phyloP scores from a whole-genome alignment of 176 grass and related monocot genomes.

The Carex myosuroides region DNA sequence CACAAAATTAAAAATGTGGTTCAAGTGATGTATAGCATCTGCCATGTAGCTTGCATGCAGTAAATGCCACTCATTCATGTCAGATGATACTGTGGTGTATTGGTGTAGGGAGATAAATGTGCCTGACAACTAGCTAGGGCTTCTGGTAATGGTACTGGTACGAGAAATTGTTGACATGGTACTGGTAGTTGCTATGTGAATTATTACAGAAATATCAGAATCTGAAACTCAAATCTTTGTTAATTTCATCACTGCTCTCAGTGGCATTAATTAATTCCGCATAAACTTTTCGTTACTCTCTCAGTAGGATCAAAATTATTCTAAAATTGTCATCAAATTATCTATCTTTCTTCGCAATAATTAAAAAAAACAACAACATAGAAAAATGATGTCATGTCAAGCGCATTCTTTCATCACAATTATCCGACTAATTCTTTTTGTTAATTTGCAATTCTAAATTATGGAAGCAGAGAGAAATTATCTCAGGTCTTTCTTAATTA shows the following conservation, averaged over 20 bases:
- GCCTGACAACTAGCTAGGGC: not conserved
- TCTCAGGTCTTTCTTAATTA: too few relatives aligned
- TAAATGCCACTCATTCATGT: conserved; percentile 13
- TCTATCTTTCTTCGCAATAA: too few relatives aligned
- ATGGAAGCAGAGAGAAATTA: too few relatives aligned
- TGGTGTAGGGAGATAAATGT: not conserved
- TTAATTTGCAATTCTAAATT: not conserved
- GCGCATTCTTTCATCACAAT: not conserved
- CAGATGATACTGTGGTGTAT: not conserved
- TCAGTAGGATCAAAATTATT: not conserved
- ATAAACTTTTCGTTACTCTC: not conserved
- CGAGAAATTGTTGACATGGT: not conserved
- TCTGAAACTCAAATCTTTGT: too few relatives aligned
- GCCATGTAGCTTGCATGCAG: not conserved
- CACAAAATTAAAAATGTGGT: not conserved
- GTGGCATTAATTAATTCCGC: not conserved
- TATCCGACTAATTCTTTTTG: not conserved
- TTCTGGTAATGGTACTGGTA: not conserved
- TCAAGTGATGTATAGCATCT: not conserved
- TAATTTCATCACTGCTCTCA: not conserved
- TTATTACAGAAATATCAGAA: not conserved
- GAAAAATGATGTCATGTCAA: not conserved
- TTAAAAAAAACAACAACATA: too few relatives aligned
- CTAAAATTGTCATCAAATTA: not conserved
- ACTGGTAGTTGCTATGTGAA: not conserved